These are phyloP conservation scores for Solanum etuberosum DNA, from an alignment of 257 asterid genomes.

Conservation along the genomic window DNA sequence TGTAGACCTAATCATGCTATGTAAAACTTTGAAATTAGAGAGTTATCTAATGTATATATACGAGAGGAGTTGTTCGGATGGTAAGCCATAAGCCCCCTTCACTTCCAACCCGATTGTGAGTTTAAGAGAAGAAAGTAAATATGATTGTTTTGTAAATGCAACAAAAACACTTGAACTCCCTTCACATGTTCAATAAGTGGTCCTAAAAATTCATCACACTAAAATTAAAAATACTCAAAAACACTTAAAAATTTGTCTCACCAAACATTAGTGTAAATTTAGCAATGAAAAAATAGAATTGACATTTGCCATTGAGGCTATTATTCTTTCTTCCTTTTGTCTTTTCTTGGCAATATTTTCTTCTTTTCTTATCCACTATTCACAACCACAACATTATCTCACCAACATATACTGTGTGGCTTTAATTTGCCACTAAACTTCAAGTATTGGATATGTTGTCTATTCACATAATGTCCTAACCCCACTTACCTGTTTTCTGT, in stretches of 20 bases:
- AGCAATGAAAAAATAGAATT: not conserved
- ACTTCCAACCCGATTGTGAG: too few species aligned
- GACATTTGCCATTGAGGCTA: not conserved
- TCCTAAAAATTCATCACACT: not conserved
- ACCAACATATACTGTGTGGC: slow-evolving; percentile 47
- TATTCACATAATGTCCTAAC: not conserved
- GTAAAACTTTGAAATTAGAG: not conserved
- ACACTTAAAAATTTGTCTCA: not conserved
- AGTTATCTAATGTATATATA: too few species aligned
- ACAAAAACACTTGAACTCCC: not conserved
- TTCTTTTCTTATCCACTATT: slow-evolving; percentile 26
- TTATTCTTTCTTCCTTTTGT: slow-evolving; percentile 5
- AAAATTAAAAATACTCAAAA: not conserved
- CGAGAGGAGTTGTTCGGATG: not conserved
- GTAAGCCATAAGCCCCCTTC: rapidly evolving
- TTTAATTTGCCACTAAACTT: slow-evolving; percentile 17
- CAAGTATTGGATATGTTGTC: not conserved
- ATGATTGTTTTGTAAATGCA: not conserved
- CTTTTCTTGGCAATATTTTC: slow-evolving; percentile 2
- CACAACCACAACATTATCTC: slow-evolving; percentile 2
- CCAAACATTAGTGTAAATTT: not conserved
- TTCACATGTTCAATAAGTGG: not conserved
- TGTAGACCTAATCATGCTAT: not conserved
- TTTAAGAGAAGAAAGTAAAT: not conserved
- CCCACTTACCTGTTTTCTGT: slow-evolving; percentile 19